Percentiles rank a stretch among this genome's conserved stretches.
phyloP scores from a whole-genome alignment of 768 basidiomycete species.

The Naganishia friedmannii region DNA sequence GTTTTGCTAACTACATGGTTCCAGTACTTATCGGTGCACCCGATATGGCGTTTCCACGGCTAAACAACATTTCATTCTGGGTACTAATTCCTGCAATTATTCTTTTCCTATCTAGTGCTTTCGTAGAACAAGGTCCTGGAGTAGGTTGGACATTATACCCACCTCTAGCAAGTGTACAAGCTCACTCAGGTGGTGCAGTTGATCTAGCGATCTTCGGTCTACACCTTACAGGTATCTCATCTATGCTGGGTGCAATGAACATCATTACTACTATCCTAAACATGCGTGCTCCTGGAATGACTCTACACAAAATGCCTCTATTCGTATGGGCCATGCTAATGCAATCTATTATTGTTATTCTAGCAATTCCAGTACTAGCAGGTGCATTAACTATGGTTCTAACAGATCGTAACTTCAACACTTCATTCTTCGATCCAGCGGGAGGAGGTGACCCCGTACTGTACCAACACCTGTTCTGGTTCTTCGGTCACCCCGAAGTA shows the following conservation, averaged over 20 bases:
- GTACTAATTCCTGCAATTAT: slow-evolving; percentile 29
- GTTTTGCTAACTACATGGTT: slow-evolving; percentile 20
- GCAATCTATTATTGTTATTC: slow-evolving; percentile 37
- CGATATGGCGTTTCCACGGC: slow-evolving; percentile 1
- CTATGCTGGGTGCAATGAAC: slow-evolving; percentile 36
- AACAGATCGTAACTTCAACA: slow-evolving; percentile 30
- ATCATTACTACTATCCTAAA: slow-evolving; percentile 39
- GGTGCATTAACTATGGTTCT: slow-evolving; percentile 31
- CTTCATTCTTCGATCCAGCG: slow-evolving; percentile 33
- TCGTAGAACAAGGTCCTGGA: slow-evolving; percentile 34
- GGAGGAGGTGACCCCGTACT: slow-evolving; percentile 30
- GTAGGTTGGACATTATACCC: slow-evolving; percentile 34
- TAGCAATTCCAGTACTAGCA: slow-evolving; percentile 36
- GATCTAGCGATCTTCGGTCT: slow-evolving; percentile 38
- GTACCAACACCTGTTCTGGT: slow-evolving; percentile 29
- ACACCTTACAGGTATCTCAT: slow-evolving; percentile 29
- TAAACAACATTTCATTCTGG: slow-evolving; percentile 20
- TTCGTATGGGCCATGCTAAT: slow-evolving; percentile 39
- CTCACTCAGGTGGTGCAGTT: slow-evolving; percentile 41
- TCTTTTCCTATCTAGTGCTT: slow-evolving; percentile 33
- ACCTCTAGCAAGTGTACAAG: slow-evolving; percentile 37
- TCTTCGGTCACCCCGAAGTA: slow-evolving; percentile 26
- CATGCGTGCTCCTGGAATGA: slow-evolving; percentile 38
- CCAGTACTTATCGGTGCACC: slow-evolving; percentile 18
- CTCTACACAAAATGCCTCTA: slow-evolving; percentile 38